A percentile compares a stretch with the other conserved stretches of the same genome.
These are phyloP conservation scores for Microdochium trichocladiopsis DNA, from an alignment of 2,329 filamentous ascomycete species.

Conservation along the genomic window DNA sequence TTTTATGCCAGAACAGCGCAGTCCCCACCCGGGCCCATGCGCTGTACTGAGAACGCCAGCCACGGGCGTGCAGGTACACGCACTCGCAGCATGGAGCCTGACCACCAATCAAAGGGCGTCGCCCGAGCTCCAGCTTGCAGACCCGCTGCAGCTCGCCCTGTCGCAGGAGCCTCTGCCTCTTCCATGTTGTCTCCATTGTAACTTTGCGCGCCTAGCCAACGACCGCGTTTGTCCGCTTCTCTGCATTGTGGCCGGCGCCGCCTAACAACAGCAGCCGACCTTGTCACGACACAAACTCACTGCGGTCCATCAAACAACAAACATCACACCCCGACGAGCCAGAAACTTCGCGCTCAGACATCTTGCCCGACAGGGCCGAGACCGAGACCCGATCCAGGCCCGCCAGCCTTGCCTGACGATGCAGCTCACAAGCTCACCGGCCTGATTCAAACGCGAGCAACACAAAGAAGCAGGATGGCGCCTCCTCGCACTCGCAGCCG, in stretches of 20 bases:
- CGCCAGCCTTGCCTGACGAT: background rate
- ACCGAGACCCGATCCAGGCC: background rate
- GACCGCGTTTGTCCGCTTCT: background rate
- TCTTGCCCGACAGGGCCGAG: background rate
- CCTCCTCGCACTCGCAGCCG: background rate
- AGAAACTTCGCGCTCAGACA: no score
- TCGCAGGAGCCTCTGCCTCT: no score
- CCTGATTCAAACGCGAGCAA: background rate
- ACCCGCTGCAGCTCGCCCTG: no score
- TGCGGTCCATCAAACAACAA: no score
- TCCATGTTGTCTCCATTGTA: background rate
- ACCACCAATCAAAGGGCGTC: no score
- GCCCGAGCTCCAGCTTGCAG: no score
- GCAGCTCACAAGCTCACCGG: background rate
- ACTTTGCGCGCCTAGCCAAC: background rate
- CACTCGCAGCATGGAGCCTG: no score
- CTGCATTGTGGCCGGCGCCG: background rate
- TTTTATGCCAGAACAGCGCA: background rate
- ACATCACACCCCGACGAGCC: no score
- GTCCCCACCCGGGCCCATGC: background rate
- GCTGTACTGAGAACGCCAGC: no score
- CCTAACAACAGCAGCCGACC: background rate
- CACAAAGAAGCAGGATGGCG: background rate
- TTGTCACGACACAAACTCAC: background rate
- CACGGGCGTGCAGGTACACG: no score